Evolutionary conservation across 768 basidiomycete genomes (phyloP).

Genomic region (Suillus subaureus): DNA sequence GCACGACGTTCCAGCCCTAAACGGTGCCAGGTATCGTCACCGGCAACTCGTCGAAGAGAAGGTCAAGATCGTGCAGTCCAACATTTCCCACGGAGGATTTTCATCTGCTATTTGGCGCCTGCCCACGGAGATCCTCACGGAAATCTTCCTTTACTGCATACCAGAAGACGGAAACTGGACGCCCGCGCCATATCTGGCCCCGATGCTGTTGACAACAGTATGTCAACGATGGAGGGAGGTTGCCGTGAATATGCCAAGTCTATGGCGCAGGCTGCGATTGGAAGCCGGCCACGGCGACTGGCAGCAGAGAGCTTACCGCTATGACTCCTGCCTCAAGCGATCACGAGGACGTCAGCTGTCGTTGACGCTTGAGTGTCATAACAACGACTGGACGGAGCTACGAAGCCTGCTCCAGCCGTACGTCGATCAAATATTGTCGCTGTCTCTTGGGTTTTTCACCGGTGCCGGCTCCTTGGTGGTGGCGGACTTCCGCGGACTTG

Average conservation of each 20-base stretch:
- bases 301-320: background rate
- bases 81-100: constrained; percentile 17
- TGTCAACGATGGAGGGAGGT: constrained; percentile 20
- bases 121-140: constrained; percentile 47
- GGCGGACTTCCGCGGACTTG: background rate
- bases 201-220: background rate
- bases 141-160: constrained; percentile 40
- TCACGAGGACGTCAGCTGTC: background rate
- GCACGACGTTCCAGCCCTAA: constrained; percentile 11
- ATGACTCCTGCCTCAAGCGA: background rate
- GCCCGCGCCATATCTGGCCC: constrained; percentile 18
- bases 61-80: constrained; percentile 1
- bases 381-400: background rate
- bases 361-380: background rate
- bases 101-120: constrained; percentile 37
- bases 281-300: background rate
- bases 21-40: constrained; percentile 10
- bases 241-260: constrained; percentile 19
- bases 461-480: background rate
- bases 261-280: background rate
- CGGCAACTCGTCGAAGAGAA: constrained; percentile 17
- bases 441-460: background rate
- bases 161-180: constrained; percentile 21
- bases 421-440: background rate
- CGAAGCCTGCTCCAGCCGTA: background rate